phyloP scores from a whole-genome alignment of 352 stramenopile genomes.

The Phytophthora tentaculata region DNA sequence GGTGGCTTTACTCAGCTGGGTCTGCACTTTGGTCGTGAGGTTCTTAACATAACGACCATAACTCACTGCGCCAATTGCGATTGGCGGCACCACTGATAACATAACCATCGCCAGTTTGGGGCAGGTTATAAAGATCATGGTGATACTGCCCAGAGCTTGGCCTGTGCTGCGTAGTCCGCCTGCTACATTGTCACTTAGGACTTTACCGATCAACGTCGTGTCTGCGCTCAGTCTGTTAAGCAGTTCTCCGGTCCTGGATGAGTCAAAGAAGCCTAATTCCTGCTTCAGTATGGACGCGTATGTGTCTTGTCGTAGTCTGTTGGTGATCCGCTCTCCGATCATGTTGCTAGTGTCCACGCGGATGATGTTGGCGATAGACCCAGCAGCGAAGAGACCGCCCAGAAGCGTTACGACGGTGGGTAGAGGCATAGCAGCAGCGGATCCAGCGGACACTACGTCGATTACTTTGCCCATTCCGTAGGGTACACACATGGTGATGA shows the following conservation, averaged over 20 bases:
- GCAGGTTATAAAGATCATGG: constrained; percentile 93
- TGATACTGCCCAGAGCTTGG: constrained; percentile 85
- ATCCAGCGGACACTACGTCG: constrained; percentile 63
- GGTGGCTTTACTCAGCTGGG: constrained; percentile 90
- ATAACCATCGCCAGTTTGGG: constrained; percentile 91
- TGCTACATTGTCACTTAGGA: constrained; percentile 92
- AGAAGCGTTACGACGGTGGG: constrained; percentile 62
- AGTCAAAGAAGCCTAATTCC: constrained; percentile 93
- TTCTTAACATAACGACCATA: constrained; percentile 91
- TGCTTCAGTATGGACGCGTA: constrained; percentile 86
- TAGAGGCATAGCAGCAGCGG: constrained; percentile 48
- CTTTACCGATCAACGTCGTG: constrained; percentile 91
- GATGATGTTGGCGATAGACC: constrained; percentile 74
- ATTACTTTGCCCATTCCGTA: constrained; percentile 88
- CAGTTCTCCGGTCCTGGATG: constrained; percentile 89
- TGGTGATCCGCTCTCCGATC: constrained; percentile 88
- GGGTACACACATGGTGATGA: constrained; percentile 79
- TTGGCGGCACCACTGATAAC: constrained; percentile 90
- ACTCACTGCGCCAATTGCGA: constrained; percentile 86
- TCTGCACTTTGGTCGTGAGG: constrained; percentile 90
- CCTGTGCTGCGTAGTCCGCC: constrained; percentile 78
- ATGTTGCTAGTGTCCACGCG: constrained; percentile 85
- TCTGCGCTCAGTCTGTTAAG: constrained; percentile 92
- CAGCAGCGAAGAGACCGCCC: constrained; percentile 70
- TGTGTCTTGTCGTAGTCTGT: constrained; percentile 75